These are phyloP conservation scores for Bacterosira constricta DNA, from an alignment of 108 stramenopile genomes.

Conservation along the genomic window DNA sequence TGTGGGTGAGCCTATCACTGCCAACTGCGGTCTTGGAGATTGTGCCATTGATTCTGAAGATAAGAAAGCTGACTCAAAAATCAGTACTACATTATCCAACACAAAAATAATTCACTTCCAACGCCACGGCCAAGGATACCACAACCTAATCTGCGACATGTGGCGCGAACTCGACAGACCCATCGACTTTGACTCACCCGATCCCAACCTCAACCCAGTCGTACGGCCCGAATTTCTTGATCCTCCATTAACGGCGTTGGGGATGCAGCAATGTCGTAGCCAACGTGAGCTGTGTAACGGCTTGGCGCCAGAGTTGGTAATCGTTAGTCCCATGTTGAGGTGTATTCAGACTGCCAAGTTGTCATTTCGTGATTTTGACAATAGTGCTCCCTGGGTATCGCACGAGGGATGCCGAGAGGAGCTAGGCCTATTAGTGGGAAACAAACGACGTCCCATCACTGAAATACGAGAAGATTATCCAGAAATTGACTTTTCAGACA, in stretches of 20 bases:
- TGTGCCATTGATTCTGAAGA: slow-evolving; percentile 4
- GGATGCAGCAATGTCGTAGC: slow-evolving; percentile 44
- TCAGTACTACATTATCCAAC: not conserved
- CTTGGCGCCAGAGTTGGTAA: slow-evolving; percentile 51
- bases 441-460: slow-evolving; percentile 54
- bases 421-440: slow-evolving; percentile 59
- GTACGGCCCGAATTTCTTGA: slow-evolving; percentile 60
- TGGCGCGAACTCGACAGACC: slow-evolving; percentile 43
- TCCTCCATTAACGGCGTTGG: slow-evolving; percentile 61
- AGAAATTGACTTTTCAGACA: slow-evolving; percentile 51
- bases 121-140: slow-evolving; percentile 66
- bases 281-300: slow-evolving; percentile 19
- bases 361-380: slow-evolving; percentile 42
- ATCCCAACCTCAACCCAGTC: slow-evolving; percentile 59
- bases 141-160: slow-evolving; percentile 65
- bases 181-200: slow-evolving; percentile 49
- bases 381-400: slow-evolving; percentile 55
- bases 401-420: slow-evolving; percentile 77
- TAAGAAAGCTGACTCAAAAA: not conserved
- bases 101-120: slow-evolving; percentile 74
- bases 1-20: slow-evolving; percentile 8
- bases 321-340: slow-evolving; percentile 60
- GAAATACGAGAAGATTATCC: slow-evolving; percentile 55
- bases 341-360: slow-evolving; percentile 66
- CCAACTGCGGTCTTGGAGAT: slow-evolving; percentile 5